Base-by-base conservation (phyloP, 2,329 filamentous ascomycete species). In the Fusarium paranaense region DNA sequence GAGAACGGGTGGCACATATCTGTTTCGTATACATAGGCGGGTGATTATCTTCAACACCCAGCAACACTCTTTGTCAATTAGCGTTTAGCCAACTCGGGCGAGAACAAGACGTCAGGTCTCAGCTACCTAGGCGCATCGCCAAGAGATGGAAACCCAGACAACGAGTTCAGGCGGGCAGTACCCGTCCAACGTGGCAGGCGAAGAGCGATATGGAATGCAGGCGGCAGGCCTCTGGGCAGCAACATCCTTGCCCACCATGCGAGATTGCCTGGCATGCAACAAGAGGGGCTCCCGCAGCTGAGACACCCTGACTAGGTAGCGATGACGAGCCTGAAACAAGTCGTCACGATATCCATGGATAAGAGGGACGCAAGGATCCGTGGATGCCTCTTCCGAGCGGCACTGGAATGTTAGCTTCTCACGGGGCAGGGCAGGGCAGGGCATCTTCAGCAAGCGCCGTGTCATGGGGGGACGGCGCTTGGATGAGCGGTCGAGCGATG, bases 291-390 rank as follows among this genome's bases (percentile, higher is more conserved):
- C 52, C 35, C 40, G 30, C 54, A 60, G 66, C 25, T 75, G 38
- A 73, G 72, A 75, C 42, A 27, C 32, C 58, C 42, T 56, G 70
- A 56, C 59, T 68, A 47, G 37, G 30, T 27, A 68, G 52, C 52
- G 59, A 35, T 71, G 61, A 63, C 65, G 69, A 70, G 57, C 42
- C 60, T 74, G 72, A 74, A 74, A 74, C 72, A 67, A 75, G 62
- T 73, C 72, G 72, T 75, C 72, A 75, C 72, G 25, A 60, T 27
- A 56, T 27, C 25, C 25, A 27, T 6, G 25, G 25, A 27, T 72
- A 18, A 54, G 13, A 25, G n/a, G 11, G 50, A 54, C 9, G 47
- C 45, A 50, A 50, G 47, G 47, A 30, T 52, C 9, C 27, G 27
- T 9, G 18, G 27, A 52, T 52, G 11, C 27, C 10, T 52, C 18